Base-by-base conservation (phyloP, 2,329 filamentous ascomycete genomes). In the Colletotrichum plurivorum region DNA sequence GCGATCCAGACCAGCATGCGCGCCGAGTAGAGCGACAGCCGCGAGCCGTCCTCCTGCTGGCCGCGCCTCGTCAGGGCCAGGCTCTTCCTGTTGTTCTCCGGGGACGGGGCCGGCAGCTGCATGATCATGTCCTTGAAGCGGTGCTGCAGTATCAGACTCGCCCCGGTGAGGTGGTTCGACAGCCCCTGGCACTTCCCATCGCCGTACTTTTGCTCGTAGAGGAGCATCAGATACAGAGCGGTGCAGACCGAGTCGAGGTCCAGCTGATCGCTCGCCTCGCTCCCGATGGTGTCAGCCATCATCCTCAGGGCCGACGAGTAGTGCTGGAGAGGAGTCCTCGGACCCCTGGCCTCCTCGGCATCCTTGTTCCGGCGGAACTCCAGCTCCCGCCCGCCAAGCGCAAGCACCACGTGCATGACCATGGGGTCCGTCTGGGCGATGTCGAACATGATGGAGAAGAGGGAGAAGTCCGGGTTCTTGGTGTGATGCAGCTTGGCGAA, bases 121-220 rank as follows among this genome's bases (percentile, higher is more conserved):
- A 67, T 51, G 7, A 67, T 52, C 39, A 54, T 70, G 27, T 58
- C 25, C 39, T 70, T 66, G 49, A 72, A 75, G 13, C 74, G 73
- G 22, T 77, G 72, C 49, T 76, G 73, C 18, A 81, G 56, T 20
- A 80, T 72, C 39, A 77, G 71, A 3, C 78, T 73, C 4, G 78
- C 75, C 1, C 78, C 79, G 18, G 73, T 73, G 4, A 80, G 73
- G 57, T 81, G 79, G 20, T 78, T 77, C 2, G 73, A 62, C 41
- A 78, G 70, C 1, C 78, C 77, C 8, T 70, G 73, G 20, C 78
- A 78, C 12, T 67, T 71, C 1, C 74, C 73, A 16, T 81, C 79
- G n/a, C 79, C 79, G 43, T 77, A 79, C 41, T 79, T 79, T 62
- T 81, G 79, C 70, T 81, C 79, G 43, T 80, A 81, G 2, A 78